These are phyloP conservation scores for Podospora bellae-mahoneyi DNA, from an alignment of 495 filamentous ascomycete genomes.

Conservation along the genomic window DNA sequence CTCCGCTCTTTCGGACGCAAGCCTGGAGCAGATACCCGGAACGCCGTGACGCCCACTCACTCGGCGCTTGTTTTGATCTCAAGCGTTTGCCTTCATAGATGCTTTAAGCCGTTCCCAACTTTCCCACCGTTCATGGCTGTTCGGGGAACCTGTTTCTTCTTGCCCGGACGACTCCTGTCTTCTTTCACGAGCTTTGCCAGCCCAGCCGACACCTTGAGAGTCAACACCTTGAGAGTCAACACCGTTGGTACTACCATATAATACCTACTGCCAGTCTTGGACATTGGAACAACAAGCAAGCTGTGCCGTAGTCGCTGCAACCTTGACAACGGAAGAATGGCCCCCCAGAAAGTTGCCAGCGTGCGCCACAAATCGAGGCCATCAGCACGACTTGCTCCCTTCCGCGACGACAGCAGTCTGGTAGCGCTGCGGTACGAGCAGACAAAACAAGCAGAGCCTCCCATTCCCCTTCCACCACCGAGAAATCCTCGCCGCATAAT, in stretches of 20 bases:
- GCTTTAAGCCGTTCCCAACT: not conserved
- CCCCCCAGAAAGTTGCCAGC: constrained; percentile 35
- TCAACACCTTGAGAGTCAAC: not conserved
- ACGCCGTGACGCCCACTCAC: constrained; percentile 2
- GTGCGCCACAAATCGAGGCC: constrained; percentile 36
- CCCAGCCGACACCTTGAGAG: not conserved
- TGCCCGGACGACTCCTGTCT: not conserved
- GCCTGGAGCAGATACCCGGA: constrained; percentile 11
- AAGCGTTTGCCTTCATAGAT: not conserved
- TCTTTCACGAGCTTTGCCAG: not conserved
- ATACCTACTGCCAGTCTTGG: not conserved
- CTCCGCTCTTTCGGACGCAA: constrained; percentile 10
- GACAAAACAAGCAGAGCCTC: constrained; percentile 52
- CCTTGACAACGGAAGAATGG: constrained; percentile 23
- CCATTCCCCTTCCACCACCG: constrained; percentile 51
- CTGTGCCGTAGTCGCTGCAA: constrained; percentile 20
- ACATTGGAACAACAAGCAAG: constrained; percentile 6
- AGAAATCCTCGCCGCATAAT: constrained; percentile 33
- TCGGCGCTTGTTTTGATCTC: constrained; percentile 7
- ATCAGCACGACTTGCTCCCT: constrained; percentile 36
- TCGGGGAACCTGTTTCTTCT: not conserved
- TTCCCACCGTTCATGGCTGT: not conserved
- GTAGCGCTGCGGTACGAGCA: constrained; percentile 56
- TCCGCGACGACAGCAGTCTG: constrained; percentile 47
- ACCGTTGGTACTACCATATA: not conserved